These are phyloP conservation scores for Sambucus nigra DNA, from an alignment of 129 eudicot genomes.

Conservation along the genomic window DNA sequence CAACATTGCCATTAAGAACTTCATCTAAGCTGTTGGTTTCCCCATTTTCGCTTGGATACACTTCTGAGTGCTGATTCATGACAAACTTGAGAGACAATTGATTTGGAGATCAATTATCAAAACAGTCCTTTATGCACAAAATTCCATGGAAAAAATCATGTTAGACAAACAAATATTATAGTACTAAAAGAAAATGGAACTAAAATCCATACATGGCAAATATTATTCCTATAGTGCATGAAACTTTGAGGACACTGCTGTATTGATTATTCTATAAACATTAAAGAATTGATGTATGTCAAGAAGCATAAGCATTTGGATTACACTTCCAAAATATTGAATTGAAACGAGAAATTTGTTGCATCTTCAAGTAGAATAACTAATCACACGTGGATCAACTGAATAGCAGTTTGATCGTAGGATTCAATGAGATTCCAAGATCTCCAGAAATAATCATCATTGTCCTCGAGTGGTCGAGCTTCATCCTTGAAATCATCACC, in stretches of 20 bases:
- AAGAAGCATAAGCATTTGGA: not conserved
- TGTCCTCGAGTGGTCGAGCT: too few relatives aligned
- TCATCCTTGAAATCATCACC: too few relatives aligned
- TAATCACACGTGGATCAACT: too few relatives aligned
- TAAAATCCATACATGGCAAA: not conserved
- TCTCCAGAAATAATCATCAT: too few relatives aligned
- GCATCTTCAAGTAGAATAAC: not conserved
- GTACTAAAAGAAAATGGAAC: constrained; percentile 1
- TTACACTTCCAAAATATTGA: not conserved
- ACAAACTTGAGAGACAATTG: constrained; percentile 18
- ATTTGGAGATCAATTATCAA: constrained; percentile 6
- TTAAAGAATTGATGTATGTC: not conserved
- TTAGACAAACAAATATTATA: constrained; percentile 1
- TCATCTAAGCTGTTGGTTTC: constrained; percentile 25
- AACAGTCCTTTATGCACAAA: constrained; percentile 6
- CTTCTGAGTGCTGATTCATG: constrained; percentile 41
- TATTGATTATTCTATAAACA: not conserved
- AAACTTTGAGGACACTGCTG: not conserved
- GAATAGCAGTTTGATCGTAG: too few relatives aligned
- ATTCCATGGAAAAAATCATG: not conserved
- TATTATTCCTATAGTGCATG: not conserved
- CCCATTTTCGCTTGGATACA: constrained; percentile 32
- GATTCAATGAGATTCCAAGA: too few relatives aligned
- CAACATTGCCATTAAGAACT: constrained; percentile 24
- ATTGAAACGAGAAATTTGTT: not conserved